A percentile compares a stretch with the other conserved stretches of the same genome.
phyloP scores from a whole-genome alignment of 2,329 filamentous ascomycete genomes.

The Cytospora mali region DNA sequence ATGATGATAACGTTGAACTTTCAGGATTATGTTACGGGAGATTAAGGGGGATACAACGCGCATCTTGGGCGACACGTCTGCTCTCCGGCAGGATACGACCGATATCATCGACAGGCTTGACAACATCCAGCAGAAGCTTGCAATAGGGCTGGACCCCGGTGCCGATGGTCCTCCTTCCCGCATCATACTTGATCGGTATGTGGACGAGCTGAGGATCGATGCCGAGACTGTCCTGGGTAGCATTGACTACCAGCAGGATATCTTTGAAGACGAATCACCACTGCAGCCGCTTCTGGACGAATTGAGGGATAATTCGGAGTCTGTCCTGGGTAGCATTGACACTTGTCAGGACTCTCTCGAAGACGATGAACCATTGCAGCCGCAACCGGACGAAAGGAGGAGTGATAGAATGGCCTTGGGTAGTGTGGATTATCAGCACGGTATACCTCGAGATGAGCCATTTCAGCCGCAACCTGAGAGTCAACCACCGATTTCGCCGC shows the following conservation, averaged over 20 bases:
- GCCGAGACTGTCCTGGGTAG: conserved; percentile 7
- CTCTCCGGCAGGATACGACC: background rate
- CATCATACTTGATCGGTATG: conserved; percentile 5
- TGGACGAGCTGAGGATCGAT: conserved; percentile 6
- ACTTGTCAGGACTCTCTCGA: too few species aligned
- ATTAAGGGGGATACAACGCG: conserved; percentile 14
- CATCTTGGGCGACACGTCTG: background rate
- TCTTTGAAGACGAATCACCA: background rate
- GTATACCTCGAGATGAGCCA: too few species aligned
- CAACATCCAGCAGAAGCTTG: background rate
- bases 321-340: too few species aligned
- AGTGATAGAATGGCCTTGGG: too few species aligned
- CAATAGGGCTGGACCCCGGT: background rate
- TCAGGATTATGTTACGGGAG: background rate
- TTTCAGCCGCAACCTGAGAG: too few species aligned
- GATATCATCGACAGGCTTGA: conserved; percentile 2
- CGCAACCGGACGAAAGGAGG: too few species aligned
- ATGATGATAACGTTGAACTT: background rate
- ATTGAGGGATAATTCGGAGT: too few species aligned
- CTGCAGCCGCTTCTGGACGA: background rate
- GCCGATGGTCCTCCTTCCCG: background rate
- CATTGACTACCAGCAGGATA: conserved; percentile 6
- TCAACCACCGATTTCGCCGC: too few species aligned
- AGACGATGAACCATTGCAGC: background rate
- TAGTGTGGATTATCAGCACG: too few species aligned